Base-by-base conservation (phyloP, 164 flowering plant species). In the Akebia trifoliata region DNA sequence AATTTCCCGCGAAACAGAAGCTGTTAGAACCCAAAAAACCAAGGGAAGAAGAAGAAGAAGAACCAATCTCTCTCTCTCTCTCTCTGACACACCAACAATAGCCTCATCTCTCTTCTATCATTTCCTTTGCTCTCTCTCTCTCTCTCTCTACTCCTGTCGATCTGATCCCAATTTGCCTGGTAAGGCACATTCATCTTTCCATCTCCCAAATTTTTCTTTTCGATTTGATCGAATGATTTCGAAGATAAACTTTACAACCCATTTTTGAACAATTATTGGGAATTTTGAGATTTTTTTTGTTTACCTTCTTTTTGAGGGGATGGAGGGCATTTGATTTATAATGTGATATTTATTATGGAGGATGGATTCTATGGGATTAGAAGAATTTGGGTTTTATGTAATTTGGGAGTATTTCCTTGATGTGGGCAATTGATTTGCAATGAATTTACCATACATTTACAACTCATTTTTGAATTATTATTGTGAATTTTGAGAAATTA, bases 1-100 rank as follows among this genome's bases (percentile, higher is more conserved):
- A 25, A 15, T 56, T 56, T 40, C 59, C 59, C 59, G 59, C 59
- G 53, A 18, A 55, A 56, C 59, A 22, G 21, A 54, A 37, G n/a
- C n/a, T n/a, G n/a, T n/a, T n/a, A n/a, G n/a, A 2, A 6, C n/a
- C 50, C 49, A 21, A 11, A 22, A 22, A 12, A 4, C 21, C 26
- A 15, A 15, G n/a, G 30, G 30, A 18, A 25, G 12, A 4, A 12
- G n/a, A 1, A 18, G 4, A 24, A 24, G 4, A 10, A 18, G n/a
- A 10, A 18, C 30, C 30, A 11, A 9, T 31, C 31, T 45, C 36
- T 46, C 61, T 55, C 40, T 22, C 10, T 24, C n/a, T n/a, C n/a
- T n/a, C n/a, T n/a, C n/a, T n/a, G n/a, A n/a, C n/a, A n/a, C n/a
- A n/a, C n/a, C n/a, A n/a, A n/a, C n/a, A n/a, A n/a, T n/a, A n/a